Base-by-base conservation (phyloP, 768 basidiomycete genomes). In the Hypholoma fasciculare region DNA sequence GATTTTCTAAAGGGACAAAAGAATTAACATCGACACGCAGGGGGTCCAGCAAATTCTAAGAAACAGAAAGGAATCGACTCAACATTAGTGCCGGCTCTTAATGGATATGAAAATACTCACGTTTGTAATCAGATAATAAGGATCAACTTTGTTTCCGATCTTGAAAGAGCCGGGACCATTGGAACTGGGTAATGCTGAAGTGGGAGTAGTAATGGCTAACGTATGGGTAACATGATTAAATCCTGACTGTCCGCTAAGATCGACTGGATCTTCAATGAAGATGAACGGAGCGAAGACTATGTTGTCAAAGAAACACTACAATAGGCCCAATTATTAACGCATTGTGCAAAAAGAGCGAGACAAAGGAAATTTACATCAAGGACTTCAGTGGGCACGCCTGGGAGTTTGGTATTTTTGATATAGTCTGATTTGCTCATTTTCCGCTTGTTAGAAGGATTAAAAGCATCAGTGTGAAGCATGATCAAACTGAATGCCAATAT, bases 371-470 rank as follows among this genome's bases (percentile, higher is more conserved):
- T 70, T 70, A 96, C 95, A 68, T 96, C 94, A 53, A 99, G 79
- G 26, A 97, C 84, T 66, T 95, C 88, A 3, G 87, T 79, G 19
- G 85, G 78, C 38, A 96, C 82, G 3, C 96, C 95, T 7, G 94
- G 91, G 59, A 98, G 81, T 39, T 83, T 79, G 0, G 96, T 96
- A 66, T 99, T 99, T 75, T 86, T 90, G 66, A 98, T 78, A 68
- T 98, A 99, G 68, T 96, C 96, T 1, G 85, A 80, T 71, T 96
- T 98, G 38, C 89, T 86, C 97, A 99, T 99, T 76, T 98, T 98
- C 52, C 87, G 88, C 75, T 91, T 98, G 75, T 98, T 98, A 61
- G 92, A 93, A 73, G 90, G 92, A 75, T 99, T 99, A 80, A 98
- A 98, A 5, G 90, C 92, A 69, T 99, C 97, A 16, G 97, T 99